Conservation (phyloP, 306 rosid species). For the Styphnolobium japonicum region DNA sequence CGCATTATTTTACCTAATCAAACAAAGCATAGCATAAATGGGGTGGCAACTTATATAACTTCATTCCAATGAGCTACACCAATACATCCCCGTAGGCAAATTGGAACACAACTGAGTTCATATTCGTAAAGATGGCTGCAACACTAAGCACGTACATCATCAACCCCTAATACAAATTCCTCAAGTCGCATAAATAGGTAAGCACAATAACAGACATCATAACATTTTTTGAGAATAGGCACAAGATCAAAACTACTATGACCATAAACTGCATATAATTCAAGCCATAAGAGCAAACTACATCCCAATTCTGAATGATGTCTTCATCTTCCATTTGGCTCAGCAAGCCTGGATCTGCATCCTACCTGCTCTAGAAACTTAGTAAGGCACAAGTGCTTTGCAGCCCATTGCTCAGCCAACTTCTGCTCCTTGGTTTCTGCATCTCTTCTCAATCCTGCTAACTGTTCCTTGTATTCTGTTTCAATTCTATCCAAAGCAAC, state of each 20-base stretch:
- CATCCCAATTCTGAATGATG: neutral
- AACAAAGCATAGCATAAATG: too few relatives aligned
- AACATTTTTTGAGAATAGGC: conserved; percentile 27
- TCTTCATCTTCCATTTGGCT: conserved; percentile 61
- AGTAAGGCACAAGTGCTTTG: conserved; percentile 68
- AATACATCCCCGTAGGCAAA: too few relatives aligned
- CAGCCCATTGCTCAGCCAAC: conserved; percentile 91
- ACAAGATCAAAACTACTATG: conserved; percentile 30
- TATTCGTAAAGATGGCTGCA: too few relatives aligned
- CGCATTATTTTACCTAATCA: too few relatives aligned
- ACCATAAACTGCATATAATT: conserved; percentile 12
- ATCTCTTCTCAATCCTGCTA: conserved; percentile 77
- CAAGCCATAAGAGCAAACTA: conserved; percentile 17
- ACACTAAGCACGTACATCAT: too few relatives aligned
- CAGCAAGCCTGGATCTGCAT: conserved; percentile 60
- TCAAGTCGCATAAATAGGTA: too few relatives aligned
- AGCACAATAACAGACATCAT: neutral
- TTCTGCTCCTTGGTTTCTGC: conserved; percentile 93
- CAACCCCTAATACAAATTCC: too few relatives aligned
- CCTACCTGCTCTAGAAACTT: conserved; percentile 86
- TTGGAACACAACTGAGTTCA: too few relatives aligned
- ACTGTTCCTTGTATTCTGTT: conserved; percentile 77
- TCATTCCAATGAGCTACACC: too few relatives aligned
- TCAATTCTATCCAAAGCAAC: conserved; percentile 76
- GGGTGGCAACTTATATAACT: too few relatives aligned